Conservation (phyloP, 1,139 yeast species). For the Sugiyamaella xylanicola region DNA sequence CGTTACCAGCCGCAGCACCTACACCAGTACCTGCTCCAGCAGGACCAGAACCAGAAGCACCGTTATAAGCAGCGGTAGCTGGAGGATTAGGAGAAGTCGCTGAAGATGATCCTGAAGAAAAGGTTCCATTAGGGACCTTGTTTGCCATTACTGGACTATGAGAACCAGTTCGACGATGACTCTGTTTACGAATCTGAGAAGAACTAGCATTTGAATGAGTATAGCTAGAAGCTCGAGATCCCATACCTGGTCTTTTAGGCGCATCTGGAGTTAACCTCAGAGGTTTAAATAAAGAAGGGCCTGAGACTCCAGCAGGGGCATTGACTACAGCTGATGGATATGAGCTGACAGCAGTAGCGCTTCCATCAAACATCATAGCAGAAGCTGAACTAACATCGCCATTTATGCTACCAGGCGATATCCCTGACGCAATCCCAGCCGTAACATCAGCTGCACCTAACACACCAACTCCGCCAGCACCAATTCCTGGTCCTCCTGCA, state of each 20-base stretch:
- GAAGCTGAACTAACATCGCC: not conserved
- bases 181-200: conserved; percentile 13
- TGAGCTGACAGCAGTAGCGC: not conserved
- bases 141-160: conserved; percentile 26
- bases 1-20: not conserved
- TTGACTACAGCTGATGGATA: conserved; percentile 2
- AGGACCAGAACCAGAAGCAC: not conserved
- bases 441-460: not conserved
- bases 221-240: conserved; percentile 28
- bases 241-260: conserved; percentile 26
- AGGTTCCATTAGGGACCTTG: conserved; percentile 2
- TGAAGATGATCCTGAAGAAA: conserved; percentile 2
- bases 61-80: not conserved
- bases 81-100: conserved; percentile 5
- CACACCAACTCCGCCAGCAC: not conserved
- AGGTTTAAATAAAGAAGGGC: conserved; percentile 13
- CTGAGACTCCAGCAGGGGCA: conserved; percentile 3
- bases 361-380: not conserved
- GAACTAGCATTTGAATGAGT: conserved; percentile 14
- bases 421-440: not conserved
- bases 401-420: not conserved
- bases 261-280: conserved; percentile 12
- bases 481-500: not conserved
- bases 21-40: not conserved
- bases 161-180: conserved; percentile 29